Evolutionary conservation across 225 moss, liverwort and hornwort genomes (phyloP), one percentile per base, ranked within the genome.

Genomic region (Anthoceros angustus): DNA sequence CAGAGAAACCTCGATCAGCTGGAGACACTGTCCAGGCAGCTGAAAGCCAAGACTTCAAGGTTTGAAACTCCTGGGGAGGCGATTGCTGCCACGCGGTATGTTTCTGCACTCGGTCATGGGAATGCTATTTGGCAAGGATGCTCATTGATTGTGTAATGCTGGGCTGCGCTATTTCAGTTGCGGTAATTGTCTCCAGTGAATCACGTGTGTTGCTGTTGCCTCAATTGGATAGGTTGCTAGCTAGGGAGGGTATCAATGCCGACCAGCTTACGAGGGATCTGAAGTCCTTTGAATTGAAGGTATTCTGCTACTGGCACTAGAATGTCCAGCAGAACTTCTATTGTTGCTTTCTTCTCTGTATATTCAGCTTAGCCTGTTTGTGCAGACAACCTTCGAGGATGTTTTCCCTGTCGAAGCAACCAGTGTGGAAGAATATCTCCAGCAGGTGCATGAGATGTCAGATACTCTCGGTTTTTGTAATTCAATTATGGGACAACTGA

Each of bases 361-460:
- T 18, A 18, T 62, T 70, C 25, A 18, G 41, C 6, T 18, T 7
- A 15, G 8, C 67, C 39, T 26, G 12, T 61, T 5, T 38, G 11
- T 68, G 42, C 84, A 90, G 94, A 95, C 94, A 71, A 88, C 94
- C 24, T 95, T 91, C 70, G 94, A 95, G 73, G 94, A 95, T 86
- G 94, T 95, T 42, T 95, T 95, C 64, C 90, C 90, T 10, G 90
- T 95, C 73, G 94, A 95, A 65, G 94, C 90, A 46, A 95, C 88
- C 15, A 90, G 86, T 62, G 94, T 95, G 64, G 94, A 91, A 76
- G 94, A 95, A 74, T 90, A 86, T 40, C 64, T 95, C 66, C 94
- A 95, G 73, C 94, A 95, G 55, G 55, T 55, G 32, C 32, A 32
- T 4, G 32, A 32, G 1, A 32, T 32, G 32, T 32, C 32, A 1